Evolutionary conservation across 1,139 yeast species (phyloP).

Genomic region (Pichia sp.): DNA sequence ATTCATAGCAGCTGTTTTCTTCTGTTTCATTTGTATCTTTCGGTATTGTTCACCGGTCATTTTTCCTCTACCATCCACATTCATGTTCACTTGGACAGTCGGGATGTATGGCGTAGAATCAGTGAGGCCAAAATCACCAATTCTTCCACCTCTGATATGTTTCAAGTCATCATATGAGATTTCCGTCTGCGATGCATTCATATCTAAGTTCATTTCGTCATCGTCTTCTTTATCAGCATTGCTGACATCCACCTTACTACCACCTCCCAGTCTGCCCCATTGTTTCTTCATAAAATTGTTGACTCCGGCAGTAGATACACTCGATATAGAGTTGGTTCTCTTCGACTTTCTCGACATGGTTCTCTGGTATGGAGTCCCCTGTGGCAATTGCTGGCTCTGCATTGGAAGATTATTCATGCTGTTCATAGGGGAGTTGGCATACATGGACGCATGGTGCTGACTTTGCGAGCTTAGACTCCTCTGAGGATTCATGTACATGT

Average conservation of each 20-base stretch:
- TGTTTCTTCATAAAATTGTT: conserved; percentile 38
- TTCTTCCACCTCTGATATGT: conserved; percentile 59
- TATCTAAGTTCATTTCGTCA: conserved; percentile 39
- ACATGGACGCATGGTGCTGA: no score
- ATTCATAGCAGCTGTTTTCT: conserved; percentile 41
- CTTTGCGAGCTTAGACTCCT: no score
- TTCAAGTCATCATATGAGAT: conserved; percentile 59
- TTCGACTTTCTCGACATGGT: no score
- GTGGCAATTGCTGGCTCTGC: no score
- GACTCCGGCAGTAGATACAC: conserved; percentile 30
- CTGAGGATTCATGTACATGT: no score
- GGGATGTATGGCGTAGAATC: conserved; percentile 75
- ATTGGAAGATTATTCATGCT: no score
- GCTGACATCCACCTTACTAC: conserved; percentile 1
- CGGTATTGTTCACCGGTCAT: conserved; percentile 52
- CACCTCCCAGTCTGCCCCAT: conserved; percentile 19
- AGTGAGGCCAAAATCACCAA: conserved; percentile 33
- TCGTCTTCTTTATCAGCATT: conserved; percentile 30
- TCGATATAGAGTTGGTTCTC: conserved; percentile 36
- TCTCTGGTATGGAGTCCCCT: no score
- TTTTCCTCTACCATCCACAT: conserved; percentile 13
- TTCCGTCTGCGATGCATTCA: conserved; percentile 29
- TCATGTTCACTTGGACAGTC: conserved; percentile 36
- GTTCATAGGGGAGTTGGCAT: no score
- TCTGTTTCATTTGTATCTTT: conserved; percentile 61